Base-by-base conservation (phyloP, 371 early-diverging fungal species). In the Gilbertella persicaria region DNA sequence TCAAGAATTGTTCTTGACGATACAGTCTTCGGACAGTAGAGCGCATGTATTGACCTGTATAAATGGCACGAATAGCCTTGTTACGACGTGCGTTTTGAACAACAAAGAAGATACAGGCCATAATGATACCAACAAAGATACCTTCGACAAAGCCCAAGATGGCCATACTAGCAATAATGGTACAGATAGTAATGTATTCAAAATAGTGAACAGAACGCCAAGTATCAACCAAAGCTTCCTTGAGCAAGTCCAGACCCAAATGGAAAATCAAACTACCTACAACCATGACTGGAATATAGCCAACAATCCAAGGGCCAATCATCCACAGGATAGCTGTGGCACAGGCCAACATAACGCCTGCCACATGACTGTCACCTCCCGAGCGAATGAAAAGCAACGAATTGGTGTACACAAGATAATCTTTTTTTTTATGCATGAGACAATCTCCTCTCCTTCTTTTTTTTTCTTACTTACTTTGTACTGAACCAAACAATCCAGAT, bases 261-360 rank as follows among this genome's bases (percentile, higher is more conserved):
- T 96, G 96, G 76, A 97, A 96, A 38, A 98, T 96, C 13, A 97
- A 77, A 20, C 88, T 85, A 7, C 96, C 96, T 1, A 97, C 95
- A 5, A 96, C 90, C 75, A 95, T 83, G 12, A 89, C 89, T 0
- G 98, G 98, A 12, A 98, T 94, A 63, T 86, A 95, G 6, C 91
- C 90, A 24, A 94, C 90, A 29, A 96, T 89, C 66, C 86, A 73
- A 0, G 91, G 91, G 0, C 96, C 97, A 1, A 84, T 70, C 20
- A 96, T 71, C 79, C 94, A 90, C n/a, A 95, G 63, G 16, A 78
- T 71, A 0, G 87, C 61, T 0, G 98, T 93, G 9, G 87, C 92
- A 4, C 73, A 67, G 0, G 90, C 87, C 36, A 98, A 78, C 85
- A 96, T 79, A 19, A 90, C 46, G 6, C 94, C 94, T 7, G 94